These are phyloP conservation scores for Helenozyma rhizophorensis DNA, from an alignment of 805 yeast genomes.

Conservation along the genomic window DNA sequence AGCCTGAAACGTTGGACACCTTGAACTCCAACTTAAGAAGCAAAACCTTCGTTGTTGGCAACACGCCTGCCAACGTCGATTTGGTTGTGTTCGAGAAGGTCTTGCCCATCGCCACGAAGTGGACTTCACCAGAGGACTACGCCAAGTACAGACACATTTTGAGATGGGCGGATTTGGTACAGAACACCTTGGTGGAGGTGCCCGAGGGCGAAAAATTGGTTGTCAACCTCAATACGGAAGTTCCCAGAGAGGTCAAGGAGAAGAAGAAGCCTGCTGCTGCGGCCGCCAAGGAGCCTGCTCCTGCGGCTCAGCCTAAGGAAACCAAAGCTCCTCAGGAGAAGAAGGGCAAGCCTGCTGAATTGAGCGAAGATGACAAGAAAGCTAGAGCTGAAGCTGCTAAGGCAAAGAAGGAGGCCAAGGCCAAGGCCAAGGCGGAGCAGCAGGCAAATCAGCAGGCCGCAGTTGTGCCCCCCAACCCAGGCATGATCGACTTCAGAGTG, in stretches of 20 bases:
- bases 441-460: constrained; percentile 46
- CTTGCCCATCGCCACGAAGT: constrained; percentile 53
- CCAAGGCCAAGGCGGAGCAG: constrained; percentile 52
- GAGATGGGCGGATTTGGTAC: constrained; percentile 91
- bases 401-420: constrained; percentile 60
- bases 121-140: constrained; percentile 52
- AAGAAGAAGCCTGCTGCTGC: constrained; percentile 44
- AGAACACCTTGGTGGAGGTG: constrained; percentile 57
- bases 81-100: constrained; percentile 62
- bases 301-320: constrained; percentile 36
- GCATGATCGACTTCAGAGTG: constrained; percentile 87
- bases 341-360: constrained; percentile 13
- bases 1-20: constrained; percentile 38
- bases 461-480: constrained; percentile 69
- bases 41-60: constrained; percentile 68
- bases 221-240: constrained; percentile 55
- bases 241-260: constrained; percentile 74
- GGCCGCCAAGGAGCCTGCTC: constrained; percentile 35
- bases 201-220: constrained; percentile 49
- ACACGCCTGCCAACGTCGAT: constrained; percentile 67
- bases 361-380: constrained; percentile 41
- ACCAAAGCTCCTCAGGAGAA: constrained; percentile 6
- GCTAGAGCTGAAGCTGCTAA: constrained; percentile 54
- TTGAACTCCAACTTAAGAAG: constrained; percentile 69
- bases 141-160: constrained; percentile 74